These are phyloP conservation scores for Quercus engelmannii DNA, from an alignment of 306 rosid species.

Conservation along the genomic window DNA sequence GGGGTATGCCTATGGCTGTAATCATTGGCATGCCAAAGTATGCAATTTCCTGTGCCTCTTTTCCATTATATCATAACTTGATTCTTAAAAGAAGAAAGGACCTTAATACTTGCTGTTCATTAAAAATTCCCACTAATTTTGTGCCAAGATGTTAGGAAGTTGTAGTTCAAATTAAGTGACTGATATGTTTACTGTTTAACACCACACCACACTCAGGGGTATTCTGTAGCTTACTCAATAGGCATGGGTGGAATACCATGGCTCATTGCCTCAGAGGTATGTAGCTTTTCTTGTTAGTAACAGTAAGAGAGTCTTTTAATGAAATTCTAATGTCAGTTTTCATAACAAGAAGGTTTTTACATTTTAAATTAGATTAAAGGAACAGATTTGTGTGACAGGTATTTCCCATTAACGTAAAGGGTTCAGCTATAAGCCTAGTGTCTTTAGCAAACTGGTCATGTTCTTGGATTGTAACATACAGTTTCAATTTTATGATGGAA, in stretches of 20 bases:
- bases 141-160: neutral
- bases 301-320: neutral
- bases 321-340: neutral
- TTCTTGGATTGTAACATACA: slow-evolving; percentile 32
- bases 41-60: no score
- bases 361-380: neutral
- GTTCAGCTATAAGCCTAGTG: slow-evolving; percentile 43
- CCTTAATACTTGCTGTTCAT: neutral
- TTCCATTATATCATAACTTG: no score
- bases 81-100: neutral
- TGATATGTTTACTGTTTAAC: neutral
- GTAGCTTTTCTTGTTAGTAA: neutral
- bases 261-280: slow-evolving; percentile 93
- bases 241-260: slow-evolving; percentile 92
- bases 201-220: slow-evolving; percentile 38
- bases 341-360: neutral
- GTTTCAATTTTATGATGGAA: slow-evolving; percentile 33
- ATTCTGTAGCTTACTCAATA: slow-evolving; percentile 57
- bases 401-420: slow-evolving; percentile 43
- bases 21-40: no score
- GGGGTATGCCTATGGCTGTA: no score
- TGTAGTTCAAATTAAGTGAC: neutral
- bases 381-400: slow-evolving; percentile 1
- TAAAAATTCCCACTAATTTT: neutral
- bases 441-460: slow-evolving; percentile 26